Conservation (phyloP, 805 yeast genomes). For the Nakazawaea ernobii region DNA sequence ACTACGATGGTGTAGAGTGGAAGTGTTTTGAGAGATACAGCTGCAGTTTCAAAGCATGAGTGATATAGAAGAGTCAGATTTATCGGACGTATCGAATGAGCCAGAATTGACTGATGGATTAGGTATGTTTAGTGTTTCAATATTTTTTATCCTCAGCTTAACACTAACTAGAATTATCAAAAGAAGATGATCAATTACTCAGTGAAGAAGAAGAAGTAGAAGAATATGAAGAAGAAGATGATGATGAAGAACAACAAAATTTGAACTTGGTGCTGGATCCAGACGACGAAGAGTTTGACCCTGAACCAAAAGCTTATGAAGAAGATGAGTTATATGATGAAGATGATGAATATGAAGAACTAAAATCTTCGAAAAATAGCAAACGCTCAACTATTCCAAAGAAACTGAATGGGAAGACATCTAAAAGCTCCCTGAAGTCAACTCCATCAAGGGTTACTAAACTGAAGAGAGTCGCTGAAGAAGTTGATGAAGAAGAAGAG, state of each 20-base stretch:
- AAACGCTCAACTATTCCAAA: not conserved
- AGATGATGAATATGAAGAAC: slow-evolving; percentile 13
- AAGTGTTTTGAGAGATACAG: not conserved
- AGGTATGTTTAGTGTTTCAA: not conserved
- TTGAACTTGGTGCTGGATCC: not conserved
- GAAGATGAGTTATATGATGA: slow-evolving; percentile 28
- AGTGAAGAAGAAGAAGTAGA: slow-evolving; percentile 2
- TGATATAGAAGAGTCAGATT: slow-evolving; percentile 4
- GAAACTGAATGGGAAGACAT: slow-evolving; percentile 15
- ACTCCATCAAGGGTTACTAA: not conserved
- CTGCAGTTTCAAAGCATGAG: not conserved
- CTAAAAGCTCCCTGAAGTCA: not conserved
- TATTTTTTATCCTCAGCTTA: not conserved
- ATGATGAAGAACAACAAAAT: slow-evolving; percentile 1
- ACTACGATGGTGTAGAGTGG: not conserved
- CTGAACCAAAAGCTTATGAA: slow-evolving; percentile 11
- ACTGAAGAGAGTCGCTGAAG: not conserved
- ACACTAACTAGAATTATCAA: not conserved
- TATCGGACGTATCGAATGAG: slow-evolving; percentile 1
- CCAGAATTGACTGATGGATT: not conserved
- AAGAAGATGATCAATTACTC: slow-evolving; percentile 3
- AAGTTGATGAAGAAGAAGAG: not conserved
- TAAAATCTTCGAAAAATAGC: slow-evolving; percentile 9
- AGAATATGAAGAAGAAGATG: slow-evolving; percentile 4
- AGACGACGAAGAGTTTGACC: slow-evolving; percentile 15